Percentiles rank a stretch among this genome's conserved stretches.
Conservation (phyloP, 106 monocot species). For the Xerophyta viscosa region DNA sequence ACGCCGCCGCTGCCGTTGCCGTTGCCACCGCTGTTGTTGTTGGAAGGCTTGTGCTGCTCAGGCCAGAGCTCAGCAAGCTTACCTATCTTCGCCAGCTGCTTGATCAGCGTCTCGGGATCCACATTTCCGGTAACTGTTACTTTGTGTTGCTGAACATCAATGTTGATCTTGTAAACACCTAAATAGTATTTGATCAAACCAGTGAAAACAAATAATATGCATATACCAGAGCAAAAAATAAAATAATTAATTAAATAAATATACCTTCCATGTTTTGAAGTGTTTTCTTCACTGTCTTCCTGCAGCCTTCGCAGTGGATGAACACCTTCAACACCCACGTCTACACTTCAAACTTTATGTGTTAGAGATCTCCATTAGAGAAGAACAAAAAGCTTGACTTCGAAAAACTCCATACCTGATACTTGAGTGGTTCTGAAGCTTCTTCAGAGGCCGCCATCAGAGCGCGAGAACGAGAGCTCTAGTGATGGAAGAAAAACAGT, state of each 20-base stretch:
- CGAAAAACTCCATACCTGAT: conserved; percentile 22
- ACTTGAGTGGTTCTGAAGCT: conserved; percentile 28
- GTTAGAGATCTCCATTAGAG: not conserved
- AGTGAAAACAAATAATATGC: not conserved
- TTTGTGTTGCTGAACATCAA: conserved; percentile 50
- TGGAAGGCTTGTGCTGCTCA: not conserved
- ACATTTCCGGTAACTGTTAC: conserved; percentile 33
- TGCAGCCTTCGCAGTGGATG: conserved; percentile 80
- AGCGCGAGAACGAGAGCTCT: not conserved
- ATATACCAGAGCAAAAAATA: not conserved
- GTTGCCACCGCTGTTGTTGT: not conserved
- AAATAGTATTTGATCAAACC: not conserved
- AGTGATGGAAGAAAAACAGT: not conserved
- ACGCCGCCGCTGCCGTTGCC: not conserved
- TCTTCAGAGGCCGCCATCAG: conserved; percentile 24
- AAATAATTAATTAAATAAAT: not conserved
- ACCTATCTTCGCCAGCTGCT: conserved; percentile 22
- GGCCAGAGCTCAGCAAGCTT: conserved; percentile 25
- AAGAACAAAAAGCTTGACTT: not conserved
- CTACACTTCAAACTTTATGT: conserved; percentile 10
- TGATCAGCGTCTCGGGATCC: conserved; percentile 19
- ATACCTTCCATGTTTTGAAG: conserved; percentile 66
- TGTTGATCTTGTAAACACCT: conserved; percentile 30
- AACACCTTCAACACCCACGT: conserved; percentile 58
- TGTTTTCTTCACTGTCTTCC: conserved; percentile 67